phyloP scores from a whole-genome alignment of 257 asterid species.

The Echium plantagineum region DNA sequence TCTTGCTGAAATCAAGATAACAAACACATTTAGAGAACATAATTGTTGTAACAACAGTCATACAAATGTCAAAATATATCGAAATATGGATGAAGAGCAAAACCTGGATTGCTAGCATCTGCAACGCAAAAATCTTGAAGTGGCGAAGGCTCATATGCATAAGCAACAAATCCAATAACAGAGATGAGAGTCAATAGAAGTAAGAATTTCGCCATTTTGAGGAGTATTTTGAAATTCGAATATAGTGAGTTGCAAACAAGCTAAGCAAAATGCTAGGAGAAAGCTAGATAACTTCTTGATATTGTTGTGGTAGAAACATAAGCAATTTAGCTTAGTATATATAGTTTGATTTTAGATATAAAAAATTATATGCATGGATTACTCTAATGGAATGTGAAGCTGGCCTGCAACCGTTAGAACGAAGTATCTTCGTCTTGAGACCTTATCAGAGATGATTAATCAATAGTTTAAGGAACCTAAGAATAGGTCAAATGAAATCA shows the following conservation, averaged over 20 bases:
- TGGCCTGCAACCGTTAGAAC: background rate
- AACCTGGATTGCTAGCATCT: background rate
- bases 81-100: background rate
- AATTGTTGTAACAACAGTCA: too few species aligned
- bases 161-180: constrained; percentile 1
- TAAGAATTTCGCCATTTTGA: background rate
- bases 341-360: background rate
- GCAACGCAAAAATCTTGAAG: constrained; percentile 3
- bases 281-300: background rate
- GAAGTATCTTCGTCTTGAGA: background rate
- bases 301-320: background rate
- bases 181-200: background rate
- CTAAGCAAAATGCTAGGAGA: background rate
- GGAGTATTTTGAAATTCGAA: background rate
- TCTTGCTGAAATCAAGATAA: background rate
- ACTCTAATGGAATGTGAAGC: background rate
- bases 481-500: background rate
- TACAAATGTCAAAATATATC: too few species aligned
- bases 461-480: background rate
- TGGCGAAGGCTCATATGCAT: constrained; percentile 2
- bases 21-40: background rate
- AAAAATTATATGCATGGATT: background rate
- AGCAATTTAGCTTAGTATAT: background rate
- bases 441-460: background rate
- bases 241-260: background rate